phyloP scores from a whole-genome alignment of 345 rosid species.

The Carallia pectinifolia region DNA sequence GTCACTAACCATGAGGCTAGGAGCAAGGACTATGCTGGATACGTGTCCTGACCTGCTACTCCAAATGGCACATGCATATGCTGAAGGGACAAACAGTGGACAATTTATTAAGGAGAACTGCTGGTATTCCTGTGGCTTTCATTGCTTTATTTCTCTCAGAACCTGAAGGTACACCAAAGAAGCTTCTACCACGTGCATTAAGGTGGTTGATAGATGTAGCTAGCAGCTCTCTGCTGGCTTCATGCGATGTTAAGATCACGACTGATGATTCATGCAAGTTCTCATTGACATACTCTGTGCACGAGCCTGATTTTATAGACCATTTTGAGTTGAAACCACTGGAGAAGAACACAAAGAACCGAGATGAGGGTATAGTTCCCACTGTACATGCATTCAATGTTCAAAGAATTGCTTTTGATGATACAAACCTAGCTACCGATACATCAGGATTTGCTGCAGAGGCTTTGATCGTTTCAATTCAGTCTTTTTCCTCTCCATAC shows the following conservation, averaged over 20 bases:
- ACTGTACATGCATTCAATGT: slow-evolving; percentile 92
- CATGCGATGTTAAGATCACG: slow-evolving; percentile 26
- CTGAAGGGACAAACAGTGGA: slow-evolving; percentile 90
- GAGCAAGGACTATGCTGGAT: slow-evolving; percentile 66
- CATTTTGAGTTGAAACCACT: slow-evolving; percentile 34
- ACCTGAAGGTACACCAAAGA: slow-evolving; percentile 93
- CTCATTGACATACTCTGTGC: slow-evolving; percentile 27
- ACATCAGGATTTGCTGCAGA: slow-evolving; percentile 95
- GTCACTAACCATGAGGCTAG: slow-evolving; percentile 75
- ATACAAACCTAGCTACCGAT: slow-evolving; percentile 90
- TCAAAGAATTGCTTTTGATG: slow-evolving; percentile 89
- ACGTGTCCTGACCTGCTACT: slow-evolving; percentile 59
- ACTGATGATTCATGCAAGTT: slow-evolving; percentile 24
- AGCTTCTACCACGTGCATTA: slow-evolving; percentile 80
- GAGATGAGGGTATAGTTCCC: slow-evolving; percentile 93
- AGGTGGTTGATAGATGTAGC: slow-evolving; percentile 85
- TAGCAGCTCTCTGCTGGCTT: slow-evolving; percentile 46
- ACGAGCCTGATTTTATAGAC: slow-evolving; percentile 24
- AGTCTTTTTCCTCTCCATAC: slow-evolving; percentile 88
- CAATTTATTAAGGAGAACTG: slow-evolving; percentile 93
- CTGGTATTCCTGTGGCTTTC: slow-evolving; percentile 97
- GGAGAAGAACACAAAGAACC: slow-evolving; percentile 64
- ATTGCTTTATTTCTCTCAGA: slow-evolving; percentile 91
- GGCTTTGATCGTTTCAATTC: slow-evolving; percentile 73
- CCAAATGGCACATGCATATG: slow-evolving; percentile 69